Evolutionary conservation across 202 grass and related monocot genomes (phyloP).

Genomic region (Brachypodium distachyon): DNA sequence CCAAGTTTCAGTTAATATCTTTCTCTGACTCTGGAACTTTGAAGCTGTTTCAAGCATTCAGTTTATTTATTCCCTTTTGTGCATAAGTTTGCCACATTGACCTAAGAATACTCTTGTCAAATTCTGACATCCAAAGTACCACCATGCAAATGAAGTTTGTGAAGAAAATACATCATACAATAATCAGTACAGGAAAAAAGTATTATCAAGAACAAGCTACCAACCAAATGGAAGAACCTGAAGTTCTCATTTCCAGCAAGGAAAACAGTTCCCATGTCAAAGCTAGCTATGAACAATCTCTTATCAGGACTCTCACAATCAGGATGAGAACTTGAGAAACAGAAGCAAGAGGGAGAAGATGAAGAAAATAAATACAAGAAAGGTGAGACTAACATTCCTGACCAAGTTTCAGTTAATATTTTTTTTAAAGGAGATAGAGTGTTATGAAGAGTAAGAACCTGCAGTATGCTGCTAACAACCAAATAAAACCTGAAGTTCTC

Average conservation of each 20-base stretch:
- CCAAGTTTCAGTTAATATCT: neutral
- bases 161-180: neutral
- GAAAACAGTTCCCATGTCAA: conserved; percentile 15
- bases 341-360: too few species aligned
- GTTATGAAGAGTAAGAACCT: too few species aligned
- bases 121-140: neutral
- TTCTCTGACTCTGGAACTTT: neutral
- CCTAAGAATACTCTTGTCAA: neutral
- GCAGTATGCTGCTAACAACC: too few species aligned
- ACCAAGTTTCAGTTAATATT: too few species aligned
- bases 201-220: neutral
- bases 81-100: neutral
- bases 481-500: too few species aligned
- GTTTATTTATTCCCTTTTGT: too few species aligned
- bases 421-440: too few species aligned
- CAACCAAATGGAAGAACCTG: neutral
- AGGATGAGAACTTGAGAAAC: neutral
- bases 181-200: neutral
- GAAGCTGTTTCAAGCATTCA: neutral
- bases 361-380: too few species aligned
- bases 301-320: neutral
- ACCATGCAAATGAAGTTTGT: too few species aligned
- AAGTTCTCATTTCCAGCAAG: neutral
- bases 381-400: conserved; percentile 4
- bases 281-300: neutral